Conservation (phyloP, 805 yeast genomes). For the Sungouiozyma intestinalis region DNA sequence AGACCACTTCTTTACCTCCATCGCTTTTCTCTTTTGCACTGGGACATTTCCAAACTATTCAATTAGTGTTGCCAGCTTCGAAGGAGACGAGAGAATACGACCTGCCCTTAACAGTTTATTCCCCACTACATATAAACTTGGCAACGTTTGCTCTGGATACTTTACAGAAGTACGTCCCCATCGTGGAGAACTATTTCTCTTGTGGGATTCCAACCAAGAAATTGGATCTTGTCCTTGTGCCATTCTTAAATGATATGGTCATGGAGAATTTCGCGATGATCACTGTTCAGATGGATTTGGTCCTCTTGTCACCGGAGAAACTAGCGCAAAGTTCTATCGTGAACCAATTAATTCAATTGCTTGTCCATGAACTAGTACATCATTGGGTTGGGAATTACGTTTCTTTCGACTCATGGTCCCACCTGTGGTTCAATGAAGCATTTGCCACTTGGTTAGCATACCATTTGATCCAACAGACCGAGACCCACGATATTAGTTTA, state of each 20-base stretch:
- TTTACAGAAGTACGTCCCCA: conserved; percentile 38
- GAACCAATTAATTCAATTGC: conserved; percentile 40
- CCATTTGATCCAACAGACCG: conserved; percentile 30
- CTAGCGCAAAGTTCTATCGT: conserved; percentile 18
- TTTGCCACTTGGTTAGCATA: conserved; percentile 69
- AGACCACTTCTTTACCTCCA: conserved; percentile 49
- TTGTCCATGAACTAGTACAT: conserved; percentile 67
- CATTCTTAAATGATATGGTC: conserved; percentile 66
- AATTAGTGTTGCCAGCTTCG: conserved; percentile 25
- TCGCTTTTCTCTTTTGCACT: conserved; percentile 58
- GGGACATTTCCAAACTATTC: conserved; percentile 55
- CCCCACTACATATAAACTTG: conserved; percentile 37
- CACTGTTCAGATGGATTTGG: conserved; percentile 44
- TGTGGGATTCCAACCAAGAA: conserved; percentile 47
- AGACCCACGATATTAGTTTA: conserved; percentile 13
- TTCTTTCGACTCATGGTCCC: conserved; percentile 57
- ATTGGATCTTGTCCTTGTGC: conserved; percentile 57
- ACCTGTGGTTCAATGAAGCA: conserved; percentile 66
- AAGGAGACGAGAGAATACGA: conserved; percentile 8
- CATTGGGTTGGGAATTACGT: conserved; percentile 71
- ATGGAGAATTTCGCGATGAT: conserved; percentile 74
- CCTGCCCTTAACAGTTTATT: conserved; percentile 44
- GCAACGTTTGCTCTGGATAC: conserved; percentile 43
- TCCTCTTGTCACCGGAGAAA: conserved; percentile 30
- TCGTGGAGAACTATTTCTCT: conserved; percentile 36